These are phyloP conservation scores for Berkeleyomyces basicola DNA, from an alignment of 2,329 filamentous ascomycete species.

Conservation along the genomic window DNA sequence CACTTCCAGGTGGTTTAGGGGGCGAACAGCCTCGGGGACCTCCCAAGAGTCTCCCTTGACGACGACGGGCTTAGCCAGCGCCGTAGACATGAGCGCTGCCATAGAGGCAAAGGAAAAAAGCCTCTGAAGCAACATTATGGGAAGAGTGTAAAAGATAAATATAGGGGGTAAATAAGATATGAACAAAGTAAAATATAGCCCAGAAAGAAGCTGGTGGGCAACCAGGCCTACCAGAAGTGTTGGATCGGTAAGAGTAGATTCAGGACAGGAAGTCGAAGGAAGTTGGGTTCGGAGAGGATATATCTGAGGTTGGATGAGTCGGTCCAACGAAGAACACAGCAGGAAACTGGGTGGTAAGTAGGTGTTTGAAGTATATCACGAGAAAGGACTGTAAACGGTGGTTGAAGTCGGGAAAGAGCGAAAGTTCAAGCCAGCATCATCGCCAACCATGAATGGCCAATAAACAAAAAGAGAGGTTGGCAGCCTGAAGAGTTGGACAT, in stretches of 20 bases:
- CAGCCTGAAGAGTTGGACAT: not conserved
- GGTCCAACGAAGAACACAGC: not conserved
- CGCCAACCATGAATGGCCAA: not conserved
- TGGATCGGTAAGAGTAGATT: not conserved
- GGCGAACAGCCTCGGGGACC: slow-evolving; percentile 4
- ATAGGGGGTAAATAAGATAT: not conserved
- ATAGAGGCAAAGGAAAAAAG: slow-evolving; percentile 1
- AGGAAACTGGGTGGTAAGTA: not conserved
- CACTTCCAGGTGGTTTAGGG: slow-evolving; percentile 11
- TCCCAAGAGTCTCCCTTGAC: slow-evolving; percentile 4
- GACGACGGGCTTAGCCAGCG: slow-evolving; percentile 6
- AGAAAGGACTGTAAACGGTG: not conserved
- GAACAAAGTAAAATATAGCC: not conserved
- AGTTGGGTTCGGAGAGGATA: too few species aligned
- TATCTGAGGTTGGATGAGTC: too few species aligned
- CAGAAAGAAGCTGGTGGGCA: not conserved
- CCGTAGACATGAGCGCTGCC: slow-evolving; percentile 1
- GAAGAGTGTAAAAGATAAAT: not conserved
- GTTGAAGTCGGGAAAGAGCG: not conserved
- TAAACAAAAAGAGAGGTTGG: not conserved
- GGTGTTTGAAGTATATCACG: not conserved
- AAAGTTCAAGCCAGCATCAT: not conserved
- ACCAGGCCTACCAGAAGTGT: not conserved
- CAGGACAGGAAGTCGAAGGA: too few species aligned
- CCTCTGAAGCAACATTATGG: not conserved